Conservation (phyloP, 768 basidiomycete genomes). For the Kwoniella sp. region DNA sequence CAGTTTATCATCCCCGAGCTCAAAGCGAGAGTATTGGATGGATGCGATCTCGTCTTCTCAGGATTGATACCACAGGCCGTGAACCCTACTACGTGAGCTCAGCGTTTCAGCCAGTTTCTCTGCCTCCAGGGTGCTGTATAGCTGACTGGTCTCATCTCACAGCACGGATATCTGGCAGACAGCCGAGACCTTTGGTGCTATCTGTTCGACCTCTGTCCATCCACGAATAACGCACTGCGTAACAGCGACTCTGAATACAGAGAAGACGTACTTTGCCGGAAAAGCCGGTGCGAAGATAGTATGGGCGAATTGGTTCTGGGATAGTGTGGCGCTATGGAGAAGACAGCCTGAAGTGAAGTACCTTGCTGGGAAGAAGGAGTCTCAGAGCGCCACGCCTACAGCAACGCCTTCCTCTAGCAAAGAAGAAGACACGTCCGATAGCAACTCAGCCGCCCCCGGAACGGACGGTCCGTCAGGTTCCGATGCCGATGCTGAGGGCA, state of each 20-base stretch:
- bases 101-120: background rate
- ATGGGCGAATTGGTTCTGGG: constrained; percentile 84
- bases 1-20: constrained; percentile 86
- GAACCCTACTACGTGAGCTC: constrained; percentile 65
- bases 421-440: background rate
- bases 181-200: constrained; percentile 85
- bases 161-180: constrained; percentile 76
- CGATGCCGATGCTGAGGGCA: background rate
- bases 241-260: constrained; percentile 80
- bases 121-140: background rate
- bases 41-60: constrained; percentile 84
- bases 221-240: constrained; percentile 82
- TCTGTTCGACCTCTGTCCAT: constrained; percentile 70
- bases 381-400: background rate
- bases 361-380: constrained; percentile 55
- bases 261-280: constrained; percentile 83
- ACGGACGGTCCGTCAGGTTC: constrained; percentile 17
- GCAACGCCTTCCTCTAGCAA: background rate
- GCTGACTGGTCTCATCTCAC: background rate
- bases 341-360: constrained; percentile 78
- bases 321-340: constrained; percentile 84
- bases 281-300: constrained; percentile 79
- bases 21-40: constrained; percentile 73
- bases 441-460: constrained; percentile 3
- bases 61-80: constrained; percentile 91